These are phyloP conservation scores for Amaranthus palmeri DNA, from an alignment of 148 eudicot genomes.

Conservation along the genomic window DNA sequence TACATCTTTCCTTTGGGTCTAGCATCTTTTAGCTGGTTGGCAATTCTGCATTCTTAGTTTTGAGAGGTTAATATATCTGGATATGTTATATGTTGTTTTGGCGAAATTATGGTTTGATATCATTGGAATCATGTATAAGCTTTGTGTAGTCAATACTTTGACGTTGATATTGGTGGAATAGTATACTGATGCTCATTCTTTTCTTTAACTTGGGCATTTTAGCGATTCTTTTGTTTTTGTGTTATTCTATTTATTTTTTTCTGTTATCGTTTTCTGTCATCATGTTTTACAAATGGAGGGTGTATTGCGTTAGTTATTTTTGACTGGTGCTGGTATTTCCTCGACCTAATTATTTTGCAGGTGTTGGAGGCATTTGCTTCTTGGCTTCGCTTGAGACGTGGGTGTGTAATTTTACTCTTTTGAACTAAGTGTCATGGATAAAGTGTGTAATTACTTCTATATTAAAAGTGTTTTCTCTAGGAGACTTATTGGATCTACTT, in stretches of 20 bases:
- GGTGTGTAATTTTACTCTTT: slow-evolving; percentile 40
- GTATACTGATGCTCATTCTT: too few relatives aligned
- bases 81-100: not conserved
- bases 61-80: not conserved
- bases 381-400: slow-evolving; percentile 91
- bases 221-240: too few relatives aligned
- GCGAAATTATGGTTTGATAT: not conserved
- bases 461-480: slow-evolving; percentile 3
- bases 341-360: slow-evolving; percentile 41
- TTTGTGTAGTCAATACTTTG: not conserved
- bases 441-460: slow-evolving; percentile 6
- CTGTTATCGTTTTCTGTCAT: too few relatives aligned
- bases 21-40: not conserved
- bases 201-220: too few relatives aligned
- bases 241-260: too few relatives aligned
- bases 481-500: slow-evolving; percentile 14
- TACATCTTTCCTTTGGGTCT: not conserved
- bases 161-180: not conserved
- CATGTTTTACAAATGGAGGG: not conserved
- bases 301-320: slow-evolving; percentile 1
- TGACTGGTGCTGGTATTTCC: slow-evolving; percentile 6
- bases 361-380: slow-evolving; percentile 98
- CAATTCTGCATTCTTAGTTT: not conserved
- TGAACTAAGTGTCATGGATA: not conserved
- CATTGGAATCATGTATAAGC: not conserved